Percentiles rank a stretch among this genome's conserved stretches.
Evolutionary conservation across 345 rosid genomes (phyloP).

Genomic region (Bruguiera gymnorhiza): DNA sequence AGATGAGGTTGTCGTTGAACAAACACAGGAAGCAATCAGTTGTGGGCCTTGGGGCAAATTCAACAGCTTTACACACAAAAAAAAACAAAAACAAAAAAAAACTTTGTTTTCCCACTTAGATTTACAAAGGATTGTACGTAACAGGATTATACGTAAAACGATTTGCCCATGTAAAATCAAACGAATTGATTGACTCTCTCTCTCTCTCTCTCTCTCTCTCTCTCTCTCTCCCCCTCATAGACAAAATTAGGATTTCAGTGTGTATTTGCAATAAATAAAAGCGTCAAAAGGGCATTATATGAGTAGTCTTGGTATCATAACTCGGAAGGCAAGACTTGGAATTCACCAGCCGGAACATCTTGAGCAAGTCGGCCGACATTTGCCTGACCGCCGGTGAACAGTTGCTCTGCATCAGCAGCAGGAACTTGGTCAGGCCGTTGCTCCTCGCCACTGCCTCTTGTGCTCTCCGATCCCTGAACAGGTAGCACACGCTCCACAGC

Average conservation of each 20-base stretch:
- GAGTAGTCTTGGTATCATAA: conserved; percentile 87
- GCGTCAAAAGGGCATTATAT: conserved; percentile 81
- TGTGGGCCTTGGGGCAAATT: no score
- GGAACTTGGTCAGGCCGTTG: conserved; percentile 68
- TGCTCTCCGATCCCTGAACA: conserved; percentile 58
- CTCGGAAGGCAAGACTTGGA: conserved; percentile 52
- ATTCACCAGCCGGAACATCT: conserved; percentile 52
- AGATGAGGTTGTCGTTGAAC: no score
- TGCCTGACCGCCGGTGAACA: conserved; percentile 65
- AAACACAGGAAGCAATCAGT: no score
- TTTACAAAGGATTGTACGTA: no score
- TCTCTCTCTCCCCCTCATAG: not conserved
- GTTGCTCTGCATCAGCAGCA: conserved; percentile 83
- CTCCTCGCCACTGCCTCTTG: conserved; percentile 58
- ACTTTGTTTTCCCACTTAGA: not conserved
- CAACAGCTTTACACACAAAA: no score
- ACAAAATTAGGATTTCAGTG: not conserved
- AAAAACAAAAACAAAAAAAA: no score
- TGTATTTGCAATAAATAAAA: not conserved
- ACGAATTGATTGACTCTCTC: conserved; percentile 13
- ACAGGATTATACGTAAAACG: no score
- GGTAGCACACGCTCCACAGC: conserved; percentile 69
- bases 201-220: no score
- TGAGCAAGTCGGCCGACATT: conserved; percentile 72
- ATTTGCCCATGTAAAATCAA: conserved; percentile 3